Percentiles rank a stretch among this genome's conserved stretches.
These are phyloP conservation scores for Pneumocystis wakefieldiae DNA, from an alignment of 1,139 yeast species.

Conservation along the genomic window DNA sequence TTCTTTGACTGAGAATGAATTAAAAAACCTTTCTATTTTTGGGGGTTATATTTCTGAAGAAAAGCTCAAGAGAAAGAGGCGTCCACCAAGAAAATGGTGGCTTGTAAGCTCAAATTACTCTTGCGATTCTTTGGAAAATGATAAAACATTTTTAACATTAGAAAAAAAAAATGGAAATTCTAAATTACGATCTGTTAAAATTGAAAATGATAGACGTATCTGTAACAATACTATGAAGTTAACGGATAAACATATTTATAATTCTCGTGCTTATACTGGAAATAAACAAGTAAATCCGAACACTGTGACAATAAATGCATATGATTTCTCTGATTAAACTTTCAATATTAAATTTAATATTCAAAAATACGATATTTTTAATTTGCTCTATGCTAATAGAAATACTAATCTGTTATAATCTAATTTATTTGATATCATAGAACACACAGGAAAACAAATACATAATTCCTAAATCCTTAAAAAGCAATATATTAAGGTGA, in stretches of 20 bases:
- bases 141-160: background rate
- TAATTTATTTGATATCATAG: background rate
- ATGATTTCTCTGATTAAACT: background rate
- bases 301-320: background rate
- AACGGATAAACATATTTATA: background rate
- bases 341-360: background rate
- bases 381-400: background rate
- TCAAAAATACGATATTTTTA: background rate
- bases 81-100: background rate
- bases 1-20: background rate
- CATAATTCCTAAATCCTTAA: background rate
- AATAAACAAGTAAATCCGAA: background rate
- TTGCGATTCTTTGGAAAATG: background rate
- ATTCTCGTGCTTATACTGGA: background rate
- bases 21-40: background rate
- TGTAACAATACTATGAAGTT: background rate
- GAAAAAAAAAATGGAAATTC: background rate
- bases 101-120: background rate
- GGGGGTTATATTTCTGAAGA: conserved; percentile 1
- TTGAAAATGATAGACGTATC: background rate
- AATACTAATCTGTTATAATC: background rate
- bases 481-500: background rate
- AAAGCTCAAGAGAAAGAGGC: background rate
- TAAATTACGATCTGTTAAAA: background rate
- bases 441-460: background rate